phyloP scores from a whole-genome alignment of 768 basidiomycete genomes.

The Dentipellis fragilis region DNA sequence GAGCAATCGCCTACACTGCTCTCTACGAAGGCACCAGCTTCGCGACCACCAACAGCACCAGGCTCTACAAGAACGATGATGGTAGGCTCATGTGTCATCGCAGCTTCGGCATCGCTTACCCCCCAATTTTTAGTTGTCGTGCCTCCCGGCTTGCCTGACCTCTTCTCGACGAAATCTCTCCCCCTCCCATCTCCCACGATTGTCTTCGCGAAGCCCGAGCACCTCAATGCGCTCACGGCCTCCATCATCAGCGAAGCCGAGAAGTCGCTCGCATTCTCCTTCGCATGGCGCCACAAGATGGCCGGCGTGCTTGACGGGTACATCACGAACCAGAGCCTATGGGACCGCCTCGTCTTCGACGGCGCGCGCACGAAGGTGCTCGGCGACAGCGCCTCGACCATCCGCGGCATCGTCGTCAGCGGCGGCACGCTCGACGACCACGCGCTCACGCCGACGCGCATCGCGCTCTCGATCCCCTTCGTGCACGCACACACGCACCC shows the following conservation, averaged over 20 bases:
- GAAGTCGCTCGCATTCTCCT: conserved; percentile 42
- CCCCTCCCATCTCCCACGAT: conserved; percentile 70
- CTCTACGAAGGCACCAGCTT: conserved; percentile 68
- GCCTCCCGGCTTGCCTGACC: conserved; percentile 23
- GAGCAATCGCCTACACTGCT: conserved; percentile 73
- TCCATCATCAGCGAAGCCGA: conserved; percentile 46
- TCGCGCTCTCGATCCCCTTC: conserved; percentile 70
- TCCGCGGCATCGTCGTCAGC: conserved; percentile 63
- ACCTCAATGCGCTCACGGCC: conserved; percentile 44
- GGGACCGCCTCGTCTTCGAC: conserved; percentile 75
- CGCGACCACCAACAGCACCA: conserved; percentile 50
- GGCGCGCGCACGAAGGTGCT: conserved; percentile 49
- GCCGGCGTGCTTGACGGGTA: conserved; percentile 63
- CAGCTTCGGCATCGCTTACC: not conserved
- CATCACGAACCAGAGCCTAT: conserved; percentile 68
- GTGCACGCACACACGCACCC: conserved; percentile 55
- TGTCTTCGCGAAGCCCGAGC: conserved; percentile 59
- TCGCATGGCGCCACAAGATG: conserved; percentile 75
- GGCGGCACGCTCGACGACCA: conserved; percentile 48
- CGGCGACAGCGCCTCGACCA: conserved; percentile 47
- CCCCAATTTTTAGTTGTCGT: not conserved
- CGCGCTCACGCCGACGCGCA: conserved; percentile 50
- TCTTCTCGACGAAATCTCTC: conserved; percentile 35
- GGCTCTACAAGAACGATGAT: conserved; percentile 35
- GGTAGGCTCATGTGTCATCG: conserved; percentile 21